These are phyloP conservation scores for Fusarium pininemorale DNA, from an alignment of 2,329 filamentous ascomycete species.

Conservation along the genomic window DNA sequence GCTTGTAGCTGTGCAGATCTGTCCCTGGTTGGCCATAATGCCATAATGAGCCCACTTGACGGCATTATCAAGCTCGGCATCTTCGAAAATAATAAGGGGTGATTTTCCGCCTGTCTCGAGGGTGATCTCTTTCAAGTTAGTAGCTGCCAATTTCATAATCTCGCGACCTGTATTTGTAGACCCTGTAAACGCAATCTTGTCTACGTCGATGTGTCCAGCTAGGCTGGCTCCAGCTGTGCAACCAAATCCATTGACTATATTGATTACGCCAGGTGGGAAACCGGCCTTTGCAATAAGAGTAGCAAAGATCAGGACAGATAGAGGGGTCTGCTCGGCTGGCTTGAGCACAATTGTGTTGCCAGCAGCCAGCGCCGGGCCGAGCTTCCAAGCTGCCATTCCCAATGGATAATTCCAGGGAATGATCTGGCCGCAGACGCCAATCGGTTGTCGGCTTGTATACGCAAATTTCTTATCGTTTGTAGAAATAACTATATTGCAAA, in stretches of 20 bases:
- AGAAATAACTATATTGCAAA: constrained; percentile 67
- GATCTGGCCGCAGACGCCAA: constrained; percentile 80
- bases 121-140: constrained; percentile 72
- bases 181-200: constrained; percentile 84
- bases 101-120: constrained; percentile 74
- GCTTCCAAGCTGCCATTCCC: constrained; percentile 68
- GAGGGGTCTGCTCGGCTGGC: constrained; percentile 43
- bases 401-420: constrained; percentile 80
- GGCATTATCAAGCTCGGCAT: constrained; percentile 72
- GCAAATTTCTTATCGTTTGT: constrained; percentile 68
- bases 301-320: constrained; percentile 72
- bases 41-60: constrained; percentile 66
- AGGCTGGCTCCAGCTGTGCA: constrained; percentile 73
- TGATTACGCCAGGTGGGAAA: constrained; percentile 81
- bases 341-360: constrained; percentile 73
- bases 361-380: constrained; percentile 74
- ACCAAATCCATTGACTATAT: constrained; percentile 78
- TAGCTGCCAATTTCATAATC: constrained; percentile 63
- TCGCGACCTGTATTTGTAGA: constrained; percentile 78
- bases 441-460: constrained; percentile 70
- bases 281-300: constrained; percentile 76
- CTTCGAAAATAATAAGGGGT: constrained; percentile 70
- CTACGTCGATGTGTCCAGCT: constrained; percentile 71
- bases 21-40: constrained; percentile 69
- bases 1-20: constrained; percentile 72